A percentile compares a stretch with the other conserved stretches of the same genome.
Conservation (phyloP, 148 eudicot genomes). For the Heliosperma pusillum region DNA sequence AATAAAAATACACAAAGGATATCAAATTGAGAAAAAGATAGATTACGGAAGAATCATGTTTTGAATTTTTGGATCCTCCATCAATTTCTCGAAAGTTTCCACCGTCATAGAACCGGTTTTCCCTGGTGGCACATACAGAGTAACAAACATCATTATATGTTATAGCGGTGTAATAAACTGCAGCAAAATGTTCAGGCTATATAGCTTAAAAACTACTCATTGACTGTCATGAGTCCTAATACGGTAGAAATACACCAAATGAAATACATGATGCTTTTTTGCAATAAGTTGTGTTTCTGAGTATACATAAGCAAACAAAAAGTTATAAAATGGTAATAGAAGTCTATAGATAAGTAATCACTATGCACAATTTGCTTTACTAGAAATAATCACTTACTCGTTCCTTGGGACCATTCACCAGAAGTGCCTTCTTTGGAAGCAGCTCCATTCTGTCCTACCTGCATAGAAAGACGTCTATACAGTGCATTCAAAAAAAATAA, state of each 20-base stretch:
- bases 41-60: conserved; percentile 91
- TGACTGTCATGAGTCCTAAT: neutral
- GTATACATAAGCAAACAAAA: neutral
- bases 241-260: neutral
- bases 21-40: conserved; percentile 9
- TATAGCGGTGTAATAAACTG: neutral
- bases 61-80: conserved; percentile 95
- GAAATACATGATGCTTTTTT: neutral
- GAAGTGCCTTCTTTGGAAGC: conserved; percentile 39
- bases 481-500: neutral
- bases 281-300: neutral
- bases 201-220: neutral
- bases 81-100: conserved; percentile 95
- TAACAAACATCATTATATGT: conserved; percentile 14
- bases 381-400: conserved; percentile 19
- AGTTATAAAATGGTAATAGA: neutral
- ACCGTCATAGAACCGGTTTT: conserved; percentile 43
- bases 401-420: conserved; percentile 17
- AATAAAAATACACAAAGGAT: conserved; percentile 7
- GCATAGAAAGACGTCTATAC: conserved; percentile 2
- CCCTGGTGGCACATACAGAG: conserved; percentile 36
- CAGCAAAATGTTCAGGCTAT: neutral
- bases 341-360: neutral
- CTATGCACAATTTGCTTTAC: neutral
- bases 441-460: conserved; percentile 78